Base-by-base conservation (phyloP, 2,329 filamentous ascomycete species). In the Cladosporium sp. region DNA sequence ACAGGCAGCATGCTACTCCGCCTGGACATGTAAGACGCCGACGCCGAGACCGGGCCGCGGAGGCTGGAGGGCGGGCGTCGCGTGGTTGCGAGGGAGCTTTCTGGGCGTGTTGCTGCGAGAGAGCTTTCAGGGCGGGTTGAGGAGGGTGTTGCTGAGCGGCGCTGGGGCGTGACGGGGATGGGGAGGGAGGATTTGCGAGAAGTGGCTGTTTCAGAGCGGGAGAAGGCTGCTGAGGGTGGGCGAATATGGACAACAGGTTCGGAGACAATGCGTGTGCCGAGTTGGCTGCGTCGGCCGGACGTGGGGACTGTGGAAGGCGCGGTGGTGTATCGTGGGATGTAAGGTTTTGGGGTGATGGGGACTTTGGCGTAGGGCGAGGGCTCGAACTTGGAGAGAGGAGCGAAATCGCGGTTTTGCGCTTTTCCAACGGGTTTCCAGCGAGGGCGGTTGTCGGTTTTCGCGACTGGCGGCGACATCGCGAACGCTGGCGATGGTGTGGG, bases 341-440 rank as follows among this genome's bases (percentile, higher is more conserved):
- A 65, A 3, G 63, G 63, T 66, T 74, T 73, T 21, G 73, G 72
- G 8, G 72, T 72, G 12, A 74, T 67, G 8, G 74, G 70, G 12
- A 68, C 62, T 62, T 75, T 77, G 16, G 75, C 73, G 62, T 77
- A 76, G 1, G 72, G 72, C 4, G 73, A 74, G 21, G 76, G 75
- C 65, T 78, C 75, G 50, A 72, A 71, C 2, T 72, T 69, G 7
- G 75, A 74, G 2, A 77, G 69, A 46, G 76, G 75, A 0, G 72
- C 68, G 65, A 75, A 76, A 53, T 75, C 72, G 29, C 69, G 70
- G 44, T 66, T 64, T 21, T 72, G 65, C 6, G 63, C 35, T 62
- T 71, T 75, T 35, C 64, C 65, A 5, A 66, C 64, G 26, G 49
- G 67, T 12, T 46, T 62, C 66, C 70, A 76, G 40, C 72, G 71